Evolutionary conservation across 2,329 filamentous ascomycete genomes (phyloP).

Genomic region (Capronia coronata): DNA sequence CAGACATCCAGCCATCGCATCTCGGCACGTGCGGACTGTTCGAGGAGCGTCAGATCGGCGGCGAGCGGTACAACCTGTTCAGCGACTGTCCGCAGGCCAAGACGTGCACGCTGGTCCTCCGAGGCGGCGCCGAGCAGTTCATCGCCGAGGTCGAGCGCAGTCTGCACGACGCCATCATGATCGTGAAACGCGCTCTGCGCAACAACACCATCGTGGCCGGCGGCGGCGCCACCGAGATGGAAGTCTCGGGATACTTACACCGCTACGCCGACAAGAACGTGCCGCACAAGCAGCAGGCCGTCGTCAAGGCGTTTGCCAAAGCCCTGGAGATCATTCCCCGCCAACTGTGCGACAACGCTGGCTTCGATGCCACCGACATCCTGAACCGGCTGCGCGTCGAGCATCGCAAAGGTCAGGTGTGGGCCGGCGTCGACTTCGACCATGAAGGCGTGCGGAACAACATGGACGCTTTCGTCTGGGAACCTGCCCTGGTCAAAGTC

Average conservation of each 20-base stretch:
- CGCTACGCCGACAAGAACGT: slow-evolving; percentile 88
- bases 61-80: slow-evolving; percentile 98
- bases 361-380: slow-evolving; percentile 96
- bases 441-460: slow-evolving; percentile 91
- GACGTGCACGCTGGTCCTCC: slow-evolving; percentile 91
- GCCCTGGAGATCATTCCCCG: slow-evolving; percentile 93
- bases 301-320: slow-evolving; percentile 97
- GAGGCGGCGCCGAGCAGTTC: slow-evolving; percentile 96
- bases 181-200: slow-evolving; percentile 95
- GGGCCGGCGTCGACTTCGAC: slow-evolving; percentile 93
- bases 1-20: slow-evolving; percentile 82
- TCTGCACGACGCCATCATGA: slow-evolving; percentile 98
- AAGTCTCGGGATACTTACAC: slow-evolving; percentile 88
- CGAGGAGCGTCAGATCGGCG: slow-evolving; percentile 94
- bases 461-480: slow-evolving; percentile 94
- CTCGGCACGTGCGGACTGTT: slow-evolving; percentile 85
- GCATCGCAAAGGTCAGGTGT: slow-evolving; percentile 85
- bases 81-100: slow-evolving; percentile 91
- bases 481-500: slow-evolving; percentile 90
- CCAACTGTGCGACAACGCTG: slow-evolving; percentile 96
- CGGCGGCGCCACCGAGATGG: slow-evolving; percentile 94
- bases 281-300: slow-evolving; percentile 88
- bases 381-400: slow-evolving; percentile 93
- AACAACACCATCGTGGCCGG: slow-evolving; percentile 93
- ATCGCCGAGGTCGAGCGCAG: slow-evolving; percentile 97